Evolutionary conservation across 139 green algal genomes (phyloP), one percentile per base, ranked within the genome.

Genomic region (Klebsormidium nitens): DNA sequence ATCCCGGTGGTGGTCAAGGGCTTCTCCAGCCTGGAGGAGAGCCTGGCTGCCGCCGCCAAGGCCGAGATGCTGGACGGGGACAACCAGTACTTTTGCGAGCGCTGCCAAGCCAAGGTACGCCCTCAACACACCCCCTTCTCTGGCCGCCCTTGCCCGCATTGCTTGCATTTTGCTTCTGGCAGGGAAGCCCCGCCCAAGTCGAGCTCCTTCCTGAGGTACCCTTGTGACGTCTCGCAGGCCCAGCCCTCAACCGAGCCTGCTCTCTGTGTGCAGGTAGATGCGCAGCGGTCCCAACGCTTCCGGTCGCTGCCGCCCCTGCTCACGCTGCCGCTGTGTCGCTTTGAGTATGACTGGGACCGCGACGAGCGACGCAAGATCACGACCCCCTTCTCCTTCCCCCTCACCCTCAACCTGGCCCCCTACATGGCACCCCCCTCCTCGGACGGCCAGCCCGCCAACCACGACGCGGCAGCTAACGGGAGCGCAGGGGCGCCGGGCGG

Each of bases 41-140:
- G 46, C 46, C 23, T 55, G 46, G 46, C 46, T 23, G 46, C 46
- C 23, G 46, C 46, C 23, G 46, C 46, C 40, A 19, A 89, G 64
- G 73, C 79, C 31, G 86, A 93, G 77, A 71, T 83, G 37, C 74
- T 95, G 58, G 84, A 91, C 1, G 90, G 88, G 0, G 76, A 90
- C 17, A 96, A 98, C 81, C 82, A 95, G 82, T 98, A 96, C 84
- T n/a, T 44, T 31, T 38, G 29, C 40, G 72, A 79, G 64, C 28
- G 46, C 46, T 55, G 52, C 40, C 58, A 50, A 5, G 57, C 49
- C 2, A 42, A 59, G 34, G 31, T 71, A 28, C 44, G 60, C 26
- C 57, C 72, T n/a, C n/a, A n/a, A n/a, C n/a, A n/a, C n/a, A n/a
- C n/a, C n/a, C n/a, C n/a, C n/a, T n/a, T n/a, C 28, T 34, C 34